These are phyloP conservation scores for Zygoascus biomembranicola DNA, from an alignment of 805 yeast genomes.

Conservation along the genomic window DNA sequence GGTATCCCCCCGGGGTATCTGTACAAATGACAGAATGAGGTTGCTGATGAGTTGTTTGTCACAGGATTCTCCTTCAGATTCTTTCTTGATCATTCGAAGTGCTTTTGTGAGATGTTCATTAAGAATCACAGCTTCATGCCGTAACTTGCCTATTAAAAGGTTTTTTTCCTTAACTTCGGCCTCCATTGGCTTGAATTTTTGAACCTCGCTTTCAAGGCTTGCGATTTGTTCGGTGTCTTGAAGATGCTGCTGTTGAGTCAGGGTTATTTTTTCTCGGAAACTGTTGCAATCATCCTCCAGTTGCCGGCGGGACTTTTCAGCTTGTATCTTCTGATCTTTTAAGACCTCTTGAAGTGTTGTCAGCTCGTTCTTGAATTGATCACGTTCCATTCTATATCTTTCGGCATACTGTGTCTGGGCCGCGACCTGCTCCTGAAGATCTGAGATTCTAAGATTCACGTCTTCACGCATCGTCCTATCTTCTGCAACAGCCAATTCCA, in stretches of 20 bases:
- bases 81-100: constrained; percentile 69
- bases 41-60: constrained; percentile 88
- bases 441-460: constrained; percentile 18
- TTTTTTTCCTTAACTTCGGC: constrained; percentile 61
- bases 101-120: constrained; percentile 97
- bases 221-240: constrained; percentile 18
- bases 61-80: constrained; percentile 64
- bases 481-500: constrained; percentile 29
- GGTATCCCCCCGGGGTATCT: constrained; percentile 85
- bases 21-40: constrained; percentile 73
- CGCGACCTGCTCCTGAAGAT: constrained; percentile 26
- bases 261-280: constrained; percentile 3
- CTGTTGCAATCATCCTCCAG: constrained; percentile 12
- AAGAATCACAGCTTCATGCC: constrained; percentile 88
- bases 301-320: constrained; percentile 1
- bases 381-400: constrained; percentile 17
- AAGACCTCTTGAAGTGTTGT: constrained; percentile 28
- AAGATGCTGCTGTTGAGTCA: not conserved
- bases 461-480: constrained; percentile 13
- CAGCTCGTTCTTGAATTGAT: constrained; percentile 16
- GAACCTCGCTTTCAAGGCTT: constrained; percentile 16
- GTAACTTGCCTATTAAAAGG: constrained; percentile 74
- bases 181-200: constrained; percentile 35
- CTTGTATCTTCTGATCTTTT: constrained; percentile 8
- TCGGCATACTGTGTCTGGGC: constrained; percentile 23